Conservation (phyloP, 225 moss, liverwort and hornwort species). For the Pleurozium schreberi region DNA sequence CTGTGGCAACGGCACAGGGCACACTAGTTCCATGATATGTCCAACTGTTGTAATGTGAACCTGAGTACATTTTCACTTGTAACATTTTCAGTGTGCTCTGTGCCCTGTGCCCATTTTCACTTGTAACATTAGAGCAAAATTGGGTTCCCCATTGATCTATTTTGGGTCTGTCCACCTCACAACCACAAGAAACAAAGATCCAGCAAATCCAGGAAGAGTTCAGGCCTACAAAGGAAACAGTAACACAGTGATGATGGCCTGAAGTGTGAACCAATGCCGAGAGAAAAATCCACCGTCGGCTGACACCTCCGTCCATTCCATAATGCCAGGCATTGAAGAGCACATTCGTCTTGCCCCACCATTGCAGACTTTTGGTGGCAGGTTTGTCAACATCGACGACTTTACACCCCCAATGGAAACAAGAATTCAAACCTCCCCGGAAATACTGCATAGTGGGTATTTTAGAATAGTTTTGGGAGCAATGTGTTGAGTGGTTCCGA, state of each 20-base stretch:
- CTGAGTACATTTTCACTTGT: background rate
- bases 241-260: background rate
- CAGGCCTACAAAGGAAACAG: background rate
- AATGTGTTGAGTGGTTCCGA: background rate
- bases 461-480: background rate
- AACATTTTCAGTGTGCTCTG: no score
- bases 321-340: background rate
- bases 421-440: background rate
- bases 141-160: background rate
- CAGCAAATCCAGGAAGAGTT: background rate
- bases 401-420: background rate
- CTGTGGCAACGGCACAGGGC: no score
- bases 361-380: background rate
- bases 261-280: background rate
- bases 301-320: background rate
- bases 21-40: no score
- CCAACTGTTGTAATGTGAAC: background rate
- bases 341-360: background rate
- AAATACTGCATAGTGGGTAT: background rate
- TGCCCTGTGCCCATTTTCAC: no score
- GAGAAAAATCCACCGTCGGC: background rate
- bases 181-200: background rate
- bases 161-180: background rate
- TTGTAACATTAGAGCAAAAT: background rate
- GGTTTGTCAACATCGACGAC: background rate